These are phyloP conservation scores for Aspergillus sp. DNA, from an alignment of 2,329 filamentous ascomycete species.

Conservation along the genomic window DNA sequence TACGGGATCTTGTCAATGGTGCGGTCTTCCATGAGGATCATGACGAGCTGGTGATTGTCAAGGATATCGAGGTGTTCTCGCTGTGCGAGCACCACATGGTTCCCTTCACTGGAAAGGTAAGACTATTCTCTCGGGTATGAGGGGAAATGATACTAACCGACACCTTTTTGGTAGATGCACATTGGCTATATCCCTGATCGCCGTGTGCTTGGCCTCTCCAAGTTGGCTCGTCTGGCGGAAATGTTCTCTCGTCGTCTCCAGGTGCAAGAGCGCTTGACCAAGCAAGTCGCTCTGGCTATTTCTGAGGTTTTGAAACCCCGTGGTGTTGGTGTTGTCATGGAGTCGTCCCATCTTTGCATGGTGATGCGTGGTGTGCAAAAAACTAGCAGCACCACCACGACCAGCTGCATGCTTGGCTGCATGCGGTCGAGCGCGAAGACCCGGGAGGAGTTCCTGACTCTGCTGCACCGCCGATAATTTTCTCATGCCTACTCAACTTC, in stretches of 20 bases:
- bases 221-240: slow-evolving; percentile 91
- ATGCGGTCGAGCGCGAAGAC: slow-evolving; percentile 93
- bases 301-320: slow-evolving; percentile 91
- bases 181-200: slow-evolving; percentile 95
- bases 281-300: slow-evolving; percentile 91
- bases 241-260: slow-evolving; percentile 94
- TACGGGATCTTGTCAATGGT: slow-evolving; percentile 85
- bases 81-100: slow-evolving; percentile 97
- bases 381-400: slow-evolving; percentile 81
- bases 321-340: slow-evolving; percentile 96
- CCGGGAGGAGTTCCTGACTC: slow-evolving; percentile 88
- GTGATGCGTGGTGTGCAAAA: slow-evolving; percentile 98
- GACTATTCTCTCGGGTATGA: slow-evolving; percentile 6
- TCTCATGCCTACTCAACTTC: slow-evolving; percentile 10
- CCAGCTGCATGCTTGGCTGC: slow-evolving; percentile 95
- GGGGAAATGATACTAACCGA: slow-evolving; percentile 8
- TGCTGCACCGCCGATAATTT: slow-evolving; percentile 61
- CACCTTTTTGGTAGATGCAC: slow-evolving; percentile 70
- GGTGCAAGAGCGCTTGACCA: slow-evolving; percentile 93
- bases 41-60: slow-evolving; percentile 96
- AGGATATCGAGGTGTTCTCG: slow-evolving; percentile 93
- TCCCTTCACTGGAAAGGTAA: slow-evolving; percentile 90
- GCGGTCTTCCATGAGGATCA: slow-evolving; percentile 96
- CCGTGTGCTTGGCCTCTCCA: slow-evolving; percentile 91
- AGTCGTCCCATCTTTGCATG: slow-evolving; percentile 96